Evolutionary conservation across 129 eudicot species (phyloP).

Genomic region (Sambucus nigra): DNA sequence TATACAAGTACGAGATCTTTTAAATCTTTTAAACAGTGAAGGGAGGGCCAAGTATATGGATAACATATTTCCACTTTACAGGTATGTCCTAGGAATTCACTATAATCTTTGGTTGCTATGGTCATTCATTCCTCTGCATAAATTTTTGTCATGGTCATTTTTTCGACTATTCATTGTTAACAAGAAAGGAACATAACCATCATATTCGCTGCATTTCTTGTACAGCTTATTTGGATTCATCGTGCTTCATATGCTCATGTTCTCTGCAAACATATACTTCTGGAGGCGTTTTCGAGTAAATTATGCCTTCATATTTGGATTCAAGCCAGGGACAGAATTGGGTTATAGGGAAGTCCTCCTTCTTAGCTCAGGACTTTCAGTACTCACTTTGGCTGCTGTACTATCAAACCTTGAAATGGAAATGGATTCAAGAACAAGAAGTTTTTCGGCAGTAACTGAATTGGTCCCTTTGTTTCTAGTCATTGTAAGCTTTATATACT

Average conservation of each 20-base stretch:
- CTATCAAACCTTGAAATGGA: constrained; percentile 66
- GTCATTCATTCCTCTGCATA: not conserved
- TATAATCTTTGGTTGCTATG: not conserved
- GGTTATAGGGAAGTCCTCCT: constrained; percentile 60
- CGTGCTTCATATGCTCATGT: constrained; percentile 61
- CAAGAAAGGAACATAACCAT: too few species aligned
- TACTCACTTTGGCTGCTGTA: constrained; percentile 57
- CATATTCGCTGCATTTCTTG: not conserved
- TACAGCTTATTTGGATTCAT: constrained; percentile 37
- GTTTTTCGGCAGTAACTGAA: constrained; percentile 37
- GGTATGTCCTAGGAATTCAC: constrained; percentile 3
- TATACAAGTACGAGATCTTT: constrained; percentile 28
- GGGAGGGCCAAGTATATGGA: constrained; percentile 47
- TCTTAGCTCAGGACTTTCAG: constrained; percentile 52
- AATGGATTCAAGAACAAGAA: constrained; percentile 36
- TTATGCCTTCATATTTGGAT: constrained; percentile 50
- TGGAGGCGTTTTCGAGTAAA: constrained; percentile 69
- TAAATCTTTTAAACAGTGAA: constrained; percentile 29
- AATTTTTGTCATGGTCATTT: not conserved
- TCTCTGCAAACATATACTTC: constrained; percentile 40
- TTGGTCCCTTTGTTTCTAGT: constrained; percentile 44
- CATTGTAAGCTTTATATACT: constrained; percentile 28
- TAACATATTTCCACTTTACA: constrained; percentile 41
- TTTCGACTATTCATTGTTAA: too few species aligned
- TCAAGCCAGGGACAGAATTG: constrained; percentile 50